These are phyloP conservation scores for Oryza brachyantha DNA, from an alignment of 176 grass and related monocot genomes.

Conservation along the genomic window DNA sequence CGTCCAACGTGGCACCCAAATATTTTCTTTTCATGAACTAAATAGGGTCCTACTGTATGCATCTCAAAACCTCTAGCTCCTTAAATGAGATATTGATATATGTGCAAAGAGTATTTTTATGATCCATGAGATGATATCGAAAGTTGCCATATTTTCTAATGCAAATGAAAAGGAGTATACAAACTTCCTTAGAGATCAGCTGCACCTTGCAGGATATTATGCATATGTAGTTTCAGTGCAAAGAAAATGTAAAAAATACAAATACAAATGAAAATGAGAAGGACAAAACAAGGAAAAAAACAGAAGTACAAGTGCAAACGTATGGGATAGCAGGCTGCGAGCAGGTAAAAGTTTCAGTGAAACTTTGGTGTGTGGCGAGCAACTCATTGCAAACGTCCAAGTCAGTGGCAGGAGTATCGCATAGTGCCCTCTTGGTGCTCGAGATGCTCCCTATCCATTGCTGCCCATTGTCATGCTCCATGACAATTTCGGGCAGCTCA, in stretches of 20 bases:
- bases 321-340: background rate
- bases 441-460: conserved; percentile 24
- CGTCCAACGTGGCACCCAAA: too few relatives aligned
- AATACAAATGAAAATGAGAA: background rate
- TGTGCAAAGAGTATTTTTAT: too few relatives aligned
- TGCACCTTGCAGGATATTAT: background rate
- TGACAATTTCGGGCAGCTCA: background rate
- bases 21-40: too few relatives aligned
- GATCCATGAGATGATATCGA: too few relatives aligned
- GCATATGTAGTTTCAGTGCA: conserved; percentile 5
- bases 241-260: background rate
- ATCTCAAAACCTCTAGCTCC: too few relatives aligned
- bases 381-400: conserved; percentile 32
- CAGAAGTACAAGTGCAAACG: conserved; percentile 14
- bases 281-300: conserved; percentile 38
- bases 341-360: conserved; percentile 19
- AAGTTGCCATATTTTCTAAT: too few relatives aligned
- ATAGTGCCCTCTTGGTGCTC: background rate
- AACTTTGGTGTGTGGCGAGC: conserved; percentile 19
- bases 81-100: too few relatives aligned
- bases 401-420: conserved; percentile 32
- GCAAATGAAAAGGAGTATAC: background rate
- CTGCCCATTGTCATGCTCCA: background rate
- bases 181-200: background rate
- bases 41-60: too few relatives aligned